Conservation (phyloP, 805 yeast species). For the Candida sithepensis region DNA sequence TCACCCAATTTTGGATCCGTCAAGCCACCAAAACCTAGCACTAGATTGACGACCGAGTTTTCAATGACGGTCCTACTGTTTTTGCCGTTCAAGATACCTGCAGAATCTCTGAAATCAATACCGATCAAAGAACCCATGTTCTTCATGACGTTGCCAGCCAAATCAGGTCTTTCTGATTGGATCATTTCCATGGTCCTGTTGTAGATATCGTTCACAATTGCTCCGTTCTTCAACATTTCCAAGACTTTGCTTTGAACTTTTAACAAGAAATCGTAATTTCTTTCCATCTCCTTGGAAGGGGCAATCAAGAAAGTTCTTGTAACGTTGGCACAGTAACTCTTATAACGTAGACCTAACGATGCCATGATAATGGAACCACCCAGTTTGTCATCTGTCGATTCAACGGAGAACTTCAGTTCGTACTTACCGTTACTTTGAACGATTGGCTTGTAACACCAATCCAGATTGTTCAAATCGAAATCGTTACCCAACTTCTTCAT, state of each 20-base stretch:
- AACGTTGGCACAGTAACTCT: constrained; percentile 82
- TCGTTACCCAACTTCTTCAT: constrained; percentile 60
- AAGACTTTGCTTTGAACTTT: constrained; percentile 67
- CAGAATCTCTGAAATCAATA: constrained; percentile 80
- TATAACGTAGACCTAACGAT: constrained; percentile 82
- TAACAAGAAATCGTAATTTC: constrained; percentile 72
- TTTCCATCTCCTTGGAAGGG: constrained; percentile 76
- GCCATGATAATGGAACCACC: constrained; percentile 79
- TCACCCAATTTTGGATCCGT: constrained; percentile 47
- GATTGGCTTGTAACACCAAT: constrained; percentile 93
- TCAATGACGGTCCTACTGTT: constrained; percentile 63
- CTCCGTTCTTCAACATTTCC: constrained; percentile 61
- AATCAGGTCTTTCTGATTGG: constrained; percentile 58
- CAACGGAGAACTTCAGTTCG: constrained; percentile 81
- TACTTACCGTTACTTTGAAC: constrained; percentile 84
- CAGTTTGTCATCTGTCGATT: constrained; percentile 60
- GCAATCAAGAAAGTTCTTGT: constrained; percentile 88
- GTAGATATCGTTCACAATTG: constrained; percentile 63
- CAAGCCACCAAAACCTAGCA: constrained; percentile 72
- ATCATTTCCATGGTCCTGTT: constrained; percentile 58
- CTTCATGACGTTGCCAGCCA: constrained; percentile 63
- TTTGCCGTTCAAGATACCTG: constrained; percentile 68
- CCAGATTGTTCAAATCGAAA: constrained; percentile 72
- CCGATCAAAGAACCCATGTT: constrained; percentile 89
- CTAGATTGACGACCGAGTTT: constrained; percentile 71